These are phyloP conservation scores for Eleusine indica DNA, from an alignment of 176 grass and related monocot species.

Conservation along the genomic window DNA sequence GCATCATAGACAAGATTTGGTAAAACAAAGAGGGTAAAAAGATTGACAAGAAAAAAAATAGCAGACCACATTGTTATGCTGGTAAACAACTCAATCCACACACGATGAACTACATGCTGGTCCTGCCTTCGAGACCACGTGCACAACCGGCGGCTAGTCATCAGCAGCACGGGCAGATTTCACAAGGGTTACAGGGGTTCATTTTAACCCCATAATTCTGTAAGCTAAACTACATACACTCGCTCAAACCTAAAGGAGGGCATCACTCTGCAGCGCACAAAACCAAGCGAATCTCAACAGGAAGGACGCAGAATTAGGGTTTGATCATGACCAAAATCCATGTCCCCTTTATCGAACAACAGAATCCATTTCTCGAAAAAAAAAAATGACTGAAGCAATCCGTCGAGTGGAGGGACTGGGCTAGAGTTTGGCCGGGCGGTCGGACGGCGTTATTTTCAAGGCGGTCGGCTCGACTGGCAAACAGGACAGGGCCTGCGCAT, in stretches of 20 bases:
- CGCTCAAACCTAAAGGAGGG: background rate
- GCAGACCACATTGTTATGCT: background rate
- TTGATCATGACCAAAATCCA: too few species aligned
- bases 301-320: background rate
- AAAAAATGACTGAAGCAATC: too few species aligned
- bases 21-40: too few species aligned
- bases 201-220: background rate
- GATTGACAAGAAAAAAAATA: background rate
- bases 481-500: too few species aligned
- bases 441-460: too few species aligned
- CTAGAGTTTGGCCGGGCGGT: too few species aligned
- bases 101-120: background rate
- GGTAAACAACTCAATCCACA: background rate
- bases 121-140: background rate
- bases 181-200: too few species aligned
- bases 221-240: background rate
- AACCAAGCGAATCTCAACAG: background rate
- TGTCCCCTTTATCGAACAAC: too few species aligned
- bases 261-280: background rate
- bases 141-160: background rate
- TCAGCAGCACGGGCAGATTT: background rate
- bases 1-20: too few species aligned
- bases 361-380: too few species aligned
- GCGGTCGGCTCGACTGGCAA: too few species aligned
- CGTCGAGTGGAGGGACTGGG: too few species aligned